Conservation (phyloP, 441 rosid species). For the Pelargonium fulgidum region DNA sequence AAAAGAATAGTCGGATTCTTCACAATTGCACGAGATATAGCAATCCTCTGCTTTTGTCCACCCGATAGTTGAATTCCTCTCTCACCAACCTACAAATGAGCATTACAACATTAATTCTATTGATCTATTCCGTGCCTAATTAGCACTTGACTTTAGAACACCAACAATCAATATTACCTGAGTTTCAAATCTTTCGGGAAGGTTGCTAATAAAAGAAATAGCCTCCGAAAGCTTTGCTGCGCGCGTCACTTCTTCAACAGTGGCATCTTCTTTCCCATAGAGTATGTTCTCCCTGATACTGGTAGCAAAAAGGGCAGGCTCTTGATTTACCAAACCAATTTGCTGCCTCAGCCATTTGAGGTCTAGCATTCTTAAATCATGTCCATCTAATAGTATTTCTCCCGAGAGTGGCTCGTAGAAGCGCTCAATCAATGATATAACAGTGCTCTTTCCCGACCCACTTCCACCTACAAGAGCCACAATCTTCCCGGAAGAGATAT, state of each 20-base stretch:
- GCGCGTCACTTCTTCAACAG: constrained; percentile 50
- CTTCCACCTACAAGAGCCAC: constrained; percentile 61
- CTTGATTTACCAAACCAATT: constrained; percentile 89
- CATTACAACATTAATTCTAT: constrained; percentile 30
- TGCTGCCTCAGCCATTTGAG: constrained; percentile 83
- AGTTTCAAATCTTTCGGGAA: constrained; percentile 88
- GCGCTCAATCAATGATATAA: constrained; percentile 49
- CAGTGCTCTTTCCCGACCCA: constrained; percentile 64
- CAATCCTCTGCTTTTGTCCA: constrained; percentile 97
- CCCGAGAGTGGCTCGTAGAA: constrained; percentile 50
- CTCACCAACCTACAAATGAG: constrained; percentile 90
- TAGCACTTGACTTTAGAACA: not conserved
- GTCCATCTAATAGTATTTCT: constrained; percentile 26
- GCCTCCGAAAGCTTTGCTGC: constrained; percentile 95
- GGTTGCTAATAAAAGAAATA: constrained; percentile 65
- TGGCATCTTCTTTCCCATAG: constrained; percentile 81
- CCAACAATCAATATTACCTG: constrained; percentile 48
- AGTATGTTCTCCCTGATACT: constrained; percentile 79
- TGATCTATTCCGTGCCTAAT: too few species aligned
- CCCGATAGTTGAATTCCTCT: constrained; percentile 96
- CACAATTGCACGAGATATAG: constrained; percentile 96
- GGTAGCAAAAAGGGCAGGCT: constrained; percentile 88
- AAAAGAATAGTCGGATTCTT: constrained; percentile 91
- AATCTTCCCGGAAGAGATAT: constrained; percentile 55
- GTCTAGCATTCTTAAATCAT: constrained; percentile 53